Evolutionary conservation across 1,139 yeast species (phyloP), one percentile per base, ranked within the genome.

Genomic region (Yamadazyma buinensis): DNA sequence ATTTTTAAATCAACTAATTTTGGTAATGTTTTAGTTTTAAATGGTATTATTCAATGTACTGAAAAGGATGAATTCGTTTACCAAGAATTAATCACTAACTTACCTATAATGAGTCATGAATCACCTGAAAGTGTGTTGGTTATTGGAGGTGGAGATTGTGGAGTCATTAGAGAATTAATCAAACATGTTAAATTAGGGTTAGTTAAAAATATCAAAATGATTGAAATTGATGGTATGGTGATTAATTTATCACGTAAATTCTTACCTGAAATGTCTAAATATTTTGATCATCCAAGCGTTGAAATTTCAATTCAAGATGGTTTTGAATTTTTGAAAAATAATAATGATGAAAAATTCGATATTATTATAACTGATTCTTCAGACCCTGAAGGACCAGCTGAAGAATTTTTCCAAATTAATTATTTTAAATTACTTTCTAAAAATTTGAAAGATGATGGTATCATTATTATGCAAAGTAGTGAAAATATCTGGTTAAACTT

Each of bases 361-460:
- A 83, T 90, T 32, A 88, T 92, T 47, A 88, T 92, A 49, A 88
- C 97, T 24, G 98, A 92, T 59, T 85, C 96, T 8, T 84, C 95
- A 9, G 98, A 92, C 58, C 97, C 97, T 2, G 97, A 92, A 52
- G 98, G 98, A 1, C 98, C 98, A 8, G 98, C 98, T 3, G 95
- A 82, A 51, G 86, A 87, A 30, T 84, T 92, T 47, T 92, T 92
- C 70, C 90, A 88, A 61, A 73, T 76, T 46, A 79, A 77, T 41
- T 92, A 90, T 65, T 92, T 90, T 61, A 70, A 77, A 52, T 68
- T 92, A 34, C 66, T 92, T 37, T 56, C 67, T 42, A 75, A 77
- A 41, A 87, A 95, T 2, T 72, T 90, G 39, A 73, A 77, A 26
- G 72, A 70, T 21, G 71, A 81, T 46, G 95, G 96, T 21, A 80